These are phyloP conservation scores for Termitomyces sp. DNA, from an alignment of 768 basidiomycete species.

Conservation along the genomic window DNA sequence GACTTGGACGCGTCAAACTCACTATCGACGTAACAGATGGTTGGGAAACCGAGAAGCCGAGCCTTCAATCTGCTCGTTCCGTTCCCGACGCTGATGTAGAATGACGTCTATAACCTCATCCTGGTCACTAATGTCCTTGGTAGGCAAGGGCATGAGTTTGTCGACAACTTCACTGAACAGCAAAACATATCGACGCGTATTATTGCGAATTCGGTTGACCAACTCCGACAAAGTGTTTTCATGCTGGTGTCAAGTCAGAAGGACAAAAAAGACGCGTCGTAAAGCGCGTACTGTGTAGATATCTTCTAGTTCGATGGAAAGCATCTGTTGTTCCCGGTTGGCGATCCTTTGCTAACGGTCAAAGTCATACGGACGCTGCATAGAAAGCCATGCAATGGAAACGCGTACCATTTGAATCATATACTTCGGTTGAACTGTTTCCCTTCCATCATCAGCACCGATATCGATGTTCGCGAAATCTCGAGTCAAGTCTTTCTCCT, in stretches of 20 bases:
- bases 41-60: conserved; percentile 80
- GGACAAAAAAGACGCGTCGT: neutral
- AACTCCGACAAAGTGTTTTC: conserved; percentile 70
- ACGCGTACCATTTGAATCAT: conserved; percentile 74
- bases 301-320: conserved; percentile 88
- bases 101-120: conserved; percentile 98
- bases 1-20: conserved; percentile 30
- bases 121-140: conserved; percentile 83
- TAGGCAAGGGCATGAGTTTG: conserved; percentile 81
- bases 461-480: conserved; percentile 71
- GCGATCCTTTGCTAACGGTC: conserved; percentile 77
- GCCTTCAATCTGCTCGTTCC: conserved; percentile 78
- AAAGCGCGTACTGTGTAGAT: conserved; percentile 54
- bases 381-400: conserved; percentile 19
- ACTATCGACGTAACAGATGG: conserved; percentile 94
- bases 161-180: conserved; percentile 92
- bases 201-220: conserved; percentile 72
- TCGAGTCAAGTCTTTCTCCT: conserved; percentile 60
- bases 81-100: conserved; percentile 85
- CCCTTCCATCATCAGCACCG: conserved; percentile 36
- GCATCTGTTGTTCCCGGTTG: conserved; percentile 88
- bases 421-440: conserved; percentile 60
- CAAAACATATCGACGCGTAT: conserved; percentile 85
- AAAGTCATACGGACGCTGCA: conserved; percentile 8
- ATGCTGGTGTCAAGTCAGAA: conserved; percentile 40